These are phyloP conservation scores for Trichophyton rubrum DNA, from an alignment of 2,329 filamentous ascomycete species.

Conservation along the genomic window DNA sequence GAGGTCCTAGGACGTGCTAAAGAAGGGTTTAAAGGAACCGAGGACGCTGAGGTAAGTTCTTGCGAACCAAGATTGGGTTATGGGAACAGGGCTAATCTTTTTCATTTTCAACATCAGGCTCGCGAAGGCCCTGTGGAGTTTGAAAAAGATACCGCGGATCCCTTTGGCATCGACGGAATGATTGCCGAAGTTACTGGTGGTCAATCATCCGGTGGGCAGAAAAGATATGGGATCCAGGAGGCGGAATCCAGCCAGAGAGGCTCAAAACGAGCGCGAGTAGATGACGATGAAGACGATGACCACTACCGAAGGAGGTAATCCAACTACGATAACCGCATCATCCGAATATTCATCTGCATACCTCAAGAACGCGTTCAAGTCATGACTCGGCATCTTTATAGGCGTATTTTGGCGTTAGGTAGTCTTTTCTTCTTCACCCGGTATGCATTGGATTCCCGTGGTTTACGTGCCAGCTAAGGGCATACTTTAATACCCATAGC, in stretches of 20 bases:
- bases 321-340: not conserved
- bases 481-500: not conserved
- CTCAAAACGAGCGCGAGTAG: conserved; percentile 62
- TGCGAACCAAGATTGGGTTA: not conserved
- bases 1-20: conserved; percentile 73
- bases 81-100: conserved; percentile 10
- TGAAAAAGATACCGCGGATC: conserved; percentile 75
- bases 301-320: conserved; percentile 9
- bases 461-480: not conserved
- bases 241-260: conserved; percentile 23
- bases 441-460: not conserved
- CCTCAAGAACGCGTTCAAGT: not conserved
- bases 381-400: not conserved
- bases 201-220: conserved; percentile 35
- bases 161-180: conserved; percentile 91
- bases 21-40: conserved; percentile 75
- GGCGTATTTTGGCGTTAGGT: not conserved
- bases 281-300: conserved; percentile 38
- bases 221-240: conserved; percentile 35
- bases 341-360: not conserved
- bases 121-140: conserved; percentile 92
- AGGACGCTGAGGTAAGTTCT: conserved; percentile 57
- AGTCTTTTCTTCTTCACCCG: not conserved
- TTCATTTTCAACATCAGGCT: conserved; percentile 34
- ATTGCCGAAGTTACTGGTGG: conserved; percentile 60